These are phyloP conservation scores for Nakataea oryzae DNA, from an alignment of 2,329 filamentous ascomycete species.

Conservation along the genomic window DNA sequence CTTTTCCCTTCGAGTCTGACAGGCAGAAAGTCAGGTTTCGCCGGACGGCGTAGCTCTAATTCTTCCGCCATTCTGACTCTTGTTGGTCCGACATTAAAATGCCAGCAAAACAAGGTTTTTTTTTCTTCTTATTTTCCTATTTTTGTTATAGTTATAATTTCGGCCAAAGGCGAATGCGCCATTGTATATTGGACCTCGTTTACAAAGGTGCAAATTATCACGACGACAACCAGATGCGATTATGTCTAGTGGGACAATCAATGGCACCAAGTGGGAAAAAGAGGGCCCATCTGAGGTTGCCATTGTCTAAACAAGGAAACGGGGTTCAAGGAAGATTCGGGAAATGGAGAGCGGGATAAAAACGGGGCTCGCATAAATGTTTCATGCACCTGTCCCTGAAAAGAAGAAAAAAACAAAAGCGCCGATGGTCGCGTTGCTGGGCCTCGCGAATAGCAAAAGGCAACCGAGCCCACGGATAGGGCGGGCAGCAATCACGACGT, in stretches of 20 bases:
- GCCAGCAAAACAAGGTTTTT: neutral
- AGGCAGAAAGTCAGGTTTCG: neutral
- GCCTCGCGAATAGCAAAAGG: no score
- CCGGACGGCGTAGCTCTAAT: neutral
- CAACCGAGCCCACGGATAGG: neutral
- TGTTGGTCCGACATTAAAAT: neutral
- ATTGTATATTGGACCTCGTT: no score
- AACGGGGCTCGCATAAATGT: neutral
- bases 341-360: neutral
- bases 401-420: neutral
- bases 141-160: no score
- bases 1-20: no score
- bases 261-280: neutral
- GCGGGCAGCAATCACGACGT: neutral
- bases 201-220: neutral
- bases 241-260: neutral
- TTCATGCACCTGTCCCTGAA: neutral
- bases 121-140: no score
- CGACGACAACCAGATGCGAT: neutral
- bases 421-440: neutral
- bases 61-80: neutral
- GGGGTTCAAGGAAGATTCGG: neutral
- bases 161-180: neutral
- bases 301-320: neutral
- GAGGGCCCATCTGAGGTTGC: neutral